A percentile compares a stretch with the other conserved stretches of the same genome.
phyloP scores from a whole-genome alignment of 768 basidiomycete species.

The Tephrocybe sp. region DNA sequence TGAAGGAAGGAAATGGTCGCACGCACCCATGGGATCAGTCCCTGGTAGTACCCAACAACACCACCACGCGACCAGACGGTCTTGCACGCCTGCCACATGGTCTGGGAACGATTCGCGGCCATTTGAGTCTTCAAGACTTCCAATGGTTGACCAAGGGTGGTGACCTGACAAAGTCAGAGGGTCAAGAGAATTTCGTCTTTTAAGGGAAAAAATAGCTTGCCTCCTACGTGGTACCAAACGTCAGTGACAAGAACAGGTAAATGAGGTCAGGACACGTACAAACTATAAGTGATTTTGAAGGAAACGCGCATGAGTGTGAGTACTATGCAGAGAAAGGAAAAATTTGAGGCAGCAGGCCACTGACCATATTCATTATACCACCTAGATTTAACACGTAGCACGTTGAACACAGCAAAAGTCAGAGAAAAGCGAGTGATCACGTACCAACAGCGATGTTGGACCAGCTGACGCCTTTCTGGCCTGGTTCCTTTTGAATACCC shows the following conservation, averaged over 20 bases:
- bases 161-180: conserved; percentile 57
- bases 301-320: neutral
- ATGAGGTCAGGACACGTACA: conserved; percentile 37
- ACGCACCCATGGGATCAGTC: conserved; percentile 95
- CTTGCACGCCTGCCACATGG: conserved; percentile 81
- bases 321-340: neutral
- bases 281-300: conserved; percentile 34
- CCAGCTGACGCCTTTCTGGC: conserved; percentile 90
- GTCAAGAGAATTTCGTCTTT: neutral
- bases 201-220: conserved; percentile 40
- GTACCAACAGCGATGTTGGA: conserved; percentile 92
- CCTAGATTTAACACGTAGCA: conserved; percentile 44
- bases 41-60: conserved; percentile 89
- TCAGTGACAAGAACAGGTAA: neutral
- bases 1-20: conserved; percentile 1
- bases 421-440: conserved; percentile 26
- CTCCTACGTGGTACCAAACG: conserved; percentile 49
- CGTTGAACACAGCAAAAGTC: conserved; percentile 14
- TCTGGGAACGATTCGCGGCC: conserved; percentile 93
- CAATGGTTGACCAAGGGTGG: conserved; percentile 95
- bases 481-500: conserved; percentile 84
- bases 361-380: conserved; percentile 98
- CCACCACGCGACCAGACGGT: conserved; percentile 94
- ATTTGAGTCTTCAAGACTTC: conserved; percentile 99
- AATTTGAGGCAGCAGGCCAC: conserved; percentile 17